phyloP scores from a whole-genome alignment of 2,329 filamentous ascomycete species.

The Xylariaceae sp. region DNA sequence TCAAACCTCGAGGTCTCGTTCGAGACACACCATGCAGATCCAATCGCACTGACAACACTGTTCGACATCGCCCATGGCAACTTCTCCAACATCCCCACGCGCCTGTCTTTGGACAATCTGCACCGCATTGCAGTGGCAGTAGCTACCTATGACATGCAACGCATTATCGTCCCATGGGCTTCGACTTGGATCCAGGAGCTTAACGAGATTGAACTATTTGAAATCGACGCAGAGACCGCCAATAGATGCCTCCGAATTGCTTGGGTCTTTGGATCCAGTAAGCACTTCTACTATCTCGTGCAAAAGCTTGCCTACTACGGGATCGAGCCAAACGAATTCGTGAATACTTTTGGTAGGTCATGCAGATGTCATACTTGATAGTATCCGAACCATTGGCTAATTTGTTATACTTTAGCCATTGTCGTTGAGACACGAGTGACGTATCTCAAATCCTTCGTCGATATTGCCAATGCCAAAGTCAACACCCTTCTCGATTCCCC shows the following conservation, averaged over 20 bases:
- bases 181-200: background rate
- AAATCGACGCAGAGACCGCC: no score
- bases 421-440: no score
- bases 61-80: background rate
- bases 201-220: no score
- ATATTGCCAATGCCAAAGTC: no score
- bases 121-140: background rate
- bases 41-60: background rate
- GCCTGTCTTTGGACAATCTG: background rate
- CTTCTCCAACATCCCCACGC: background rate
- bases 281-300: background rate
- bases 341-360: background rate
- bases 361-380: background rate
- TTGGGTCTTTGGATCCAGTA: background rate
- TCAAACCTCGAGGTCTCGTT: background rate
- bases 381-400: no score
- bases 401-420: no score
- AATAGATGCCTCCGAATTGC: background rate
- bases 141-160: background rate
- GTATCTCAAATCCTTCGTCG: no score
- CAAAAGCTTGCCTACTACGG: background rate
- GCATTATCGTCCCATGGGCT: background rate
- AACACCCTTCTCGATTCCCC: no score
- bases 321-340: no score
- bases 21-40: background rate